A percentile compares a stretch with the other conserved stretches of the same genome.
Evolutionary conservation across 2,329 filamentous ascomycete species (phyloP).

Genomic region (Ceratocystis destructans): DNA sequence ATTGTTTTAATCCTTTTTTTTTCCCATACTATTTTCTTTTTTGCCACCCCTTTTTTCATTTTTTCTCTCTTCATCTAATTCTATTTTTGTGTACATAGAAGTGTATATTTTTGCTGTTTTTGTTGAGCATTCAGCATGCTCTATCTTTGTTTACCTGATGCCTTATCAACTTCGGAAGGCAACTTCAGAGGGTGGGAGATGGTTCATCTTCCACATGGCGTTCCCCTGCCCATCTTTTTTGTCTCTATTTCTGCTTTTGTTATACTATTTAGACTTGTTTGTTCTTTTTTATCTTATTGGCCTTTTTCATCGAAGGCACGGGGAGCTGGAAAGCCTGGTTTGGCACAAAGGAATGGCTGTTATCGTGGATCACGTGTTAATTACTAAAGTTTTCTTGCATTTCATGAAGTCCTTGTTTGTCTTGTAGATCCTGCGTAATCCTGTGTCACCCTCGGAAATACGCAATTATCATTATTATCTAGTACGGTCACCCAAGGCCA

Average conservation of each 20-base stretch:
- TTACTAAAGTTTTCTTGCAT: too few relatives aligned
- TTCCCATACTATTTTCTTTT: background rate
- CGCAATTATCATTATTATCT: too few relatives aligned
- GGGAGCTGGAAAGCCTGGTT: background rate
- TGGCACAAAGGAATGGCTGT: background rate
- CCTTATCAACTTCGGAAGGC: background rate
- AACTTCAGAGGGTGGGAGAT: background rate
- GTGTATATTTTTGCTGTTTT: background rate
- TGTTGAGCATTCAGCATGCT: conserved; percentile 3
- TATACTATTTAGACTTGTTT: background rate
- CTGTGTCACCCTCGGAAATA: too few relatives aligned
- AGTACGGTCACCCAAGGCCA: too few relatives aligned
- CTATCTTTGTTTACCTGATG: conserved; percentile 1
- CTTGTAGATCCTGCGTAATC: too few relatives aligned
- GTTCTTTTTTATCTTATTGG: background rate
- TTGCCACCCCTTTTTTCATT: background rate
- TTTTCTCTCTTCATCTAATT: conserved; percentile 11
- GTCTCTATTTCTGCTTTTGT: background rate
- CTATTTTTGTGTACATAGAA: conserved; percentile 6
- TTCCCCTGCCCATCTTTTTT: background rate
- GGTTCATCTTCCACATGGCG: background rate
- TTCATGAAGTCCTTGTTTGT: too few relatives aligned
- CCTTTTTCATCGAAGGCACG: background rate
- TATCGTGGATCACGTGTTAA: background rate
- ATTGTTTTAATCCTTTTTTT: background rate